These are phyloP conservation scores for Candida anglica DNA, from an alignment of 805 yeast genomes.

Conservation along the genomic window DNA sequence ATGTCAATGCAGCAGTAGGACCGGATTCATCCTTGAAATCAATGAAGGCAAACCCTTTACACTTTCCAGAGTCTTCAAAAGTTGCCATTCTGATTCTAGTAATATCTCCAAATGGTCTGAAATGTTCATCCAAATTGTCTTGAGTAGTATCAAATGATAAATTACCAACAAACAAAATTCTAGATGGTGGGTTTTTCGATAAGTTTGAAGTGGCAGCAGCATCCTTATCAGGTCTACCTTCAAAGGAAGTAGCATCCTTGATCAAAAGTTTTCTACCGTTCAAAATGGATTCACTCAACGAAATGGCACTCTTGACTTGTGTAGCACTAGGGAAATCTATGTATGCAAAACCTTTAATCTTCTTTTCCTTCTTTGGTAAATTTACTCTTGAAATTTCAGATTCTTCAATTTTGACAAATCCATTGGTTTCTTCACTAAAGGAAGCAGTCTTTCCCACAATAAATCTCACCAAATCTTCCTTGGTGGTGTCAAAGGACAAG, in stretches of 20 bases:
- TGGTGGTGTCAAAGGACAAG: conserved; percentile 76
- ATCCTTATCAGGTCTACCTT: conserved; percentile 74
- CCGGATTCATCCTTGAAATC: conserved; percentile 81
- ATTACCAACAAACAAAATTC: conserved; percentile 90
- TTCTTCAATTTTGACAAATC: conserved; percentile 38
- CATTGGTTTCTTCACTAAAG: conserved; percentile 17
- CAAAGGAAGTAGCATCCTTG: conserved; percentile 74
- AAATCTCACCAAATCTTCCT: conserved; percentile 67
- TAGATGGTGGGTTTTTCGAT: conserved; percentile 80
- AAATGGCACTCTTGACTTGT: conserved; percentile 60
- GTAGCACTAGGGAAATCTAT: conserved; percentile 66
- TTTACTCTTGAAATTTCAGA: conserved; percentile 71
- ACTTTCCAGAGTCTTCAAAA: conserved; percentile 93
- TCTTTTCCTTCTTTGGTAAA: conserved; percentile 69
- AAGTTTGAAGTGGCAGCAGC: conserved; percentile 20
- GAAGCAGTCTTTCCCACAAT: conserved; percentile 55
- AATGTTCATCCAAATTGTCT: conserved; percentile 72
- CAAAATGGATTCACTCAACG: conserved; percentile 65
- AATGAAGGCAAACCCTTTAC: conserved; percentile 93
- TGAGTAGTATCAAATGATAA: conserved; percentile 88
- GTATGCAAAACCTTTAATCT: conserved; percentile 85
- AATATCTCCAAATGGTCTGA: conserved; percentile 90
- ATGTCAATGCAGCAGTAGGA: conserved; percentile 78
- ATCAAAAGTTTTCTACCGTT: conserved; percentile 86
- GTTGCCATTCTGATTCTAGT: conserved; percentile 89